A percentile compares a stretch with the other conserved stretches of the same genome.
These are phyloP conservation scores for Diaporthe sp. DNA, from an alignment of 2,329 filamentous ascomycete genomes.

Conservation along the genomic window DNA sequence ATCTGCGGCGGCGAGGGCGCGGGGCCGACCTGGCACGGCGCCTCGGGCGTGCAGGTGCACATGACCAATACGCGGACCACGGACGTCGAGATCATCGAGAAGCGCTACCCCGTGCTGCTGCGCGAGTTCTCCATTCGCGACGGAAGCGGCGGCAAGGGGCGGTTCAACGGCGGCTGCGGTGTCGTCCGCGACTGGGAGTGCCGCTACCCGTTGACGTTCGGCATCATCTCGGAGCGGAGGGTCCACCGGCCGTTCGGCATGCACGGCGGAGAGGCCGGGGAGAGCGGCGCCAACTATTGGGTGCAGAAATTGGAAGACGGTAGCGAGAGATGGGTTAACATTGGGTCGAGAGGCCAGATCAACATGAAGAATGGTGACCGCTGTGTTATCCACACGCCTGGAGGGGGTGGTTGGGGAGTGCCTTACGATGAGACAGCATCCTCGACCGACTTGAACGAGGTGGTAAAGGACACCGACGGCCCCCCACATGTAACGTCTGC, in stretches of 20 bases:
- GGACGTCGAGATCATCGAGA: constrained; percentile 51
- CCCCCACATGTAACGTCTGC: neutral
- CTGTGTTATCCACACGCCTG: constrained; percentile 54
- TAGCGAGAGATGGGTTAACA: constrained; percentile 48
- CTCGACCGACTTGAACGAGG: neutral
- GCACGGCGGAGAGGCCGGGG: constrained; percentile 48
- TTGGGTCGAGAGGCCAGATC: constrained; percentile 51
- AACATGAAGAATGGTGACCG: constrained; percentile 51
- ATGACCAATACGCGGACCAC: constrained; percentile 50
- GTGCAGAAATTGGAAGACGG: constrained; percentile 46
- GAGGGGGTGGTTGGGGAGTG: constrained; percentile 50
- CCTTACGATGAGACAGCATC: constrained; percentile 9
- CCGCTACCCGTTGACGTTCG: constrained; percentile 50
- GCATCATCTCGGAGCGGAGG: constrained; percentile 53
- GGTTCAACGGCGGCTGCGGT: constrained; percentile 50
- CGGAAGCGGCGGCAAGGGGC: constrained; percentile 49
- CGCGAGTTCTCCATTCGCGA: constrained; percentile 47
- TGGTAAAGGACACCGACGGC: neutral
- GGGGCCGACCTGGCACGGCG: constrained; percentile 48
- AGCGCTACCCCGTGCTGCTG: constrained; percentile 51
- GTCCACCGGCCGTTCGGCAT: constrained; percentile 53
- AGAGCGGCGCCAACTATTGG: constrained; percentile 48
- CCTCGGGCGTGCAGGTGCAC: constrained; percentile 47
- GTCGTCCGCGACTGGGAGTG: constrained; percentile 52
- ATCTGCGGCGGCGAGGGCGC: constrained; percentile 52